These are phyloP conservation scores for Psilocybe cyanescens DNA, from an alignment of 768 basidiomycete species.

Conservation along the genomic window DNA sequence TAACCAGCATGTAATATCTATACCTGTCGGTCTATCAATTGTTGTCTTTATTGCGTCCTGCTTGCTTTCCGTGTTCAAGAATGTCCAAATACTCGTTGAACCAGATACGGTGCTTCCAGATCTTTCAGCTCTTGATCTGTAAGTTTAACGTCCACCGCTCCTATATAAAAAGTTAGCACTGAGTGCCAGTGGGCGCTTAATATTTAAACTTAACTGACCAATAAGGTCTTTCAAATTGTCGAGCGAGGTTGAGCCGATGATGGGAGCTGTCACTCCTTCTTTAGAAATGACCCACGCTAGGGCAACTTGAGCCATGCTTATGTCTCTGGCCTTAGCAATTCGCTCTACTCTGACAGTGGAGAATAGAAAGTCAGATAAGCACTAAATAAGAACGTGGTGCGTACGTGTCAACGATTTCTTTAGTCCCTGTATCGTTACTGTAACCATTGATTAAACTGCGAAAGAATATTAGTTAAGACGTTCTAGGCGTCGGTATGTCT, in stretches of 20 bases:
- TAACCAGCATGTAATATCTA: too few species aligned
- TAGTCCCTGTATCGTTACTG: slow-evolving; percentile 22
- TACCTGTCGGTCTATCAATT: too few species aligned
- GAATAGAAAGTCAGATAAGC: background rate
- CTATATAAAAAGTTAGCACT: slow-evolving; percentile 11
- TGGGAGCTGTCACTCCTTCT: slow-evolving; percentile 59
- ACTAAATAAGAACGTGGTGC: slow-evolving; percentile 4
- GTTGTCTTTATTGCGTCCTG: background rate
- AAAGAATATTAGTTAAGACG: background rate
- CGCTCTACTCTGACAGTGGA: slow-evolving; percentile 47
- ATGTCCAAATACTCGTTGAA: slow-evolving; percentile 27
- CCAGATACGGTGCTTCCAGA: slow-evolving; percentile 27
- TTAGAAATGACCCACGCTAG: slow-evolving; percentile 55
- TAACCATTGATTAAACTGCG: slow-evolving; percentile 28
- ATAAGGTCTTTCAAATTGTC: slow-evolving; percentile 57
- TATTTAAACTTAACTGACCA: slow-evolving; percentile 27
- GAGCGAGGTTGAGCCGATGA: slow-evolving; percentile 57
- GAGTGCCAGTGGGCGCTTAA: background rate
- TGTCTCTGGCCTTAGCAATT: slow-evolving; percentile 52
- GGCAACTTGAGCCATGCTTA: slow-evolving; percentile 61
- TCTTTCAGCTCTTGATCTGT: slow-evolving; percentile 31
- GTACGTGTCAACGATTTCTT: slow-evolving; percentile 44
- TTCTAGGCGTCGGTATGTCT: background rate
- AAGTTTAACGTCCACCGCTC: slow-evolving; percentile 27
- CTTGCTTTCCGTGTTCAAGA: slow-evolving; percentile 12